Base-by-base conservation (phyloP, 164 flowering plant species). In the Macadamia tetraphylla region DNA sequence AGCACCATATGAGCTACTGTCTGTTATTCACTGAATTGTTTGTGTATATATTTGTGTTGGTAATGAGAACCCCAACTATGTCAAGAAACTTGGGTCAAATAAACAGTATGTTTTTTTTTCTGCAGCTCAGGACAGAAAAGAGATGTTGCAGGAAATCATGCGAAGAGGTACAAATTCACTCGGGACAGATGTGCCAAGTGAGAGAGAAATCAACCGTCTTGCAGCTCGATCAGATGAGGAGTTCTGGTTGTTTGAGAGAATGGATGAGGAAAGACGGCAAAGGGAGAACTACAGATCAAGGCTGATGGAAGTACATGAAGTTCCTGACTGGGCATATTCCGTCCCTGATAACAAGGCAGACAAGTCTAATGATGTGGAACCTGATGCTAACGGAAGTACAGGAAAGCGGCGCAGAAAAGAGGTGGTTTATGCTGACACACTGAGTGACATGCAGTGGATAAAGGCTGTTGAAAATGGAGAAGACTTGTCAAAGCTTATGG, bases 101-200 rank as follows among this genome's bases (percentile, higher is more conserved):
- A 12, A 62, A 52, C 29, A 23, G 29, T 7, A 57, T 48, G 6
- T 23, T 60, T 23, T 23, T 23, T 30, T 66, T 57, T 72, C 2
- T 78, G 76, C 96, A 95, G 99, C 97, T 63, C 87, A 88, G 78
- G 99, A 95, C 65, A 83, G 99, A 73, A 84, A 82, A 76, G 93
- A 85, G 73, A 78, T 95, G 96, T 68, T 95, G 74, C 84, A 85
- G 73, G 96, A 89, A 76, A 92, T 95, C 61, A 95, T 95, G 98
- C 94, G 93, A 6, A 85, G 81, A 79, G 97, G 99, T 53, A 81
- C 97, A 55, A 91, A 84, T 73, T 78, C 98, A 6, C 91, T 95
- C 9, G 98, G 99, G 67, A 81, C 86, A 35, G 99, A 91, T 63
- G 97, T 92, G 35, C 99, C 99, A 15, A 95, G 97, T 71, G 99